Evolutionary conservation across 345 rosid genomes (phyloP), one percentile per base, ranked within the genome.

Genomic region (Ceriops zippeliana): DNA sequence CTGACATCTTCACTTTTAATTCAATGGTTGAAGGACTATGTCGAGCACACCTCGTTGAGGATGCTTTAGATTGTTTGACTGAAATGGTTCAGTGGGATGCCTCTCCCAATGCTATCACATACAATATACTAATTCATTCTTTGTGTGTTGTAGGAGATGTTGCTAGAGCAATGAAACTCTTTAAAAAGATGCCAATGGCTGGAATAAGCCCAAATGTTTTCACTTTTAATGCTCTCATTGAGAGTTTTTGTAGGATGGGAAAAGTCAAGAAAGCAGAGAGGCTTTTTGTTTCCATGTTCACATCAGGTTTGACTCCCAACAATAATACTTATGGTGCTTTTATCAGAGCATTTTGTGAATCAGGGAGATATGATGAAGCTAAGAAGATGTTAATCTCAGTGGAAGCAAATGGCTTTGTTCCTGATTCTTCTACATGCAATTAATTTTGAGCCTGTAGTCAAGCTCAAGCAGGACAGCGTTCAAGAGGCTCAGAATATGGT

Each of bases 71-170:
- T 70, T 91, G 99, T 83, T 85, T 95, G 60, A 32, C 72, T 38
- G 99, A 95, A 82, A 90, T 91, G 96, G 38, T 75, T 67, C 84
- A 83, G 63, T 91, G 99, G 96, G 88, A 89, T n/a, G 78, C 90
- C 74, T 58, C 83, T 72, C 96, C 96, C 56, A 95, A 82, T 73
- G 79, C 80, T 68, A 81, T 87, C 67, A 90, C 86, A 24, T 88
- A 89, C 78, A 87, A 89, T 72, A 87, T 85, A 54, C 34, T 95
- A 52, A 80, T 90, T 57, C 96, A 81, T 7, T 83, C 87, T 15
- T 72, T 83, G 49, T 87, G 90, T 77, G 65, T 69, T 16, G 56
- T 52, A 2, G 90, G 97, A n/a, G 86, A 87, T 82, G 77, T 76
- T 52, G 70, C 71, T 58, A 81, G 84, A 70, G 80, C 96, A 34